Percentiles rank a stretch among this genome's conserved stretches.
phyloP scores from a whole-genome alignment of 1,284 basidiomycete species.

The Fomitopsis pinicola region DNA sequence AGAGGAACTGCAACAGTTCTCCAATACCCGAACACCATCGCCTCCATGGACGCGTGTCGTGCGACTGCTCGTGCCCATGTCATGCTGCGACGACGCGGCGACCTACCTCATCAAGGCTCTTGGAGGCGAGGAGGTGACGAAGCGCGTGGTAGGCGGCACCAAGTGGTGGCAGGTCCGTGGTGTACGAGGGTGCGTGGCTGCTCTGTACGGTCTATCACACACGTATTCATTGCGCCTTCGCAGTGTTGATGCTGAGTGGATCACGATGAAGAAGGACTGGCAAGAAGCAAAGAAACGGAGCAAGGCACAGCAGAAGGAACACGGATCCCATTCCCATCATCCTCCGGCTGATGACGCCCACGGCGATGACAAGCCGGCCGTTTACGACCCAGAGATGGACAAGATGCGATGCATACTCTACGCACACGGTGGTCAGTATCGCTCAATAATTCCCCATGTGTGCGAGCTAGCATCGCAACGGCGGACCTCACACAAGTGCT shows the following conservation, averaged over 20 bases:
- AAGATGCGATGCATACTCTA: constrained; percentile 84
- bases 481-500: no score
- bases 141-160: constrained; percentile 79
- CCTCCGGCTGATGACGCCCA: constrained; percentile 10
- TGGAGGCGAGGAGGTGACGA: constrained; percentile 77
- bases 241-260: constrained; percentile 89
- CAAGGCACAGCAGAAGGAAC: constrained; percentile 41
- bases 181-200: constrained; percentile 52
- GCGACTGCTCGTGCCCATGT: constrained; percentile 69
- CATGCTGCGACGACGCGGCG: constrained; percentile 79
- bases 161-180: constrained; percentile 97
- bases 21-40: constrained; percentile 81
- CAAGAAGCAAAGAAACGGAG: constrained; percentile 51
- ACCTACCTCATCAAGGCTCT: constrained; percentile 73
- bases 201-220: neutral
- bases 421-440: constrained; percentile 66
- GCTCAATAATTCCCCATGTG: neutral
- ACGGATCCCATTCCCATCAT: constrained; percentile 8
- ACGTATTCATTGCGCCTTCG: neutral
- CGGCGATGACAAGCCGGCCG: constrained; percentile 21
- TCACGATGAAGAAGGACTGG: constrained; percentile 74
- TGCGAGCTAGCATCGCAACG: neutral
- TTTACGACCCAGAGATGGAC: constrained; percentile 73
- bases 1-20: constrained; percentile 83
- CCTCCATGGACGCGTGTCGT: constrained; percentile 88